Evolutionary conservation across 2,329 filamentous ascomycete genomes (phyloP), one percentile per base, ranked within the genome.

Genomic region (Fusarium zealandicum): DNA sequence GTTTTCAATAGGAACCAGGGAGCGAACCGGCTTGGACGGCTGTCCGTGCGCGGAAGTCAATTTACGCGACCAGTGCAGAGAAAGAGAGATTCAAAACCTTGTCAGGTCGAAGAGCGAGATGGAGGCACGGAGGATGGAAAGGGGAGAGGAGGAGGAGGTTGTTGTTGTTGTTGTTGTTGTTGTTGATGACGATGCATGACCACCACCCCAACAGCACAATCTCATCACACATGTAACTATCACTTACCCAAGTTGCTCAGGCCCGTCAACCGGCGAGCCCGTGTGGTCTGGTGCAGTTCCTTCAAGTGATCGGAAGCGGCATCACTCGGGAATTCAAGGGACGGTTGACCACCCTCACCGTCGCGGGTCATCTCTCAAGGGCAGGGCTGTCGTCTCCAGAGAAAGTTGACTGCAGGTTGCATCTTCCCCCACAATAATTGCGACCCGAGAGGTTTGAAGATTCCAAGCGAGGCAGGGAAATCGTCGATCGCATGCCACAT

Each of bases 31-130:
- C 32, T 45, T 49, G 45, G 39, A 31, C 44, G 28, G 32, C 41
- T 44, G 62, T 59, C 63, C 38, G 62, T 65, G 62, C 63, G 59
- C 59, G 51, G 54, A 65, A 61, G 41, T 63, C 55, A 63, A 63
- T 63, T 65, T 63, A 45, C 48, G 55, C 46, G 44, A 16, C 35
- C 28, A 46, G 27, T 13, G 39, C 20, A 45, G 35, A 38, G 20
- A 36, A n/a, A 37, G 25, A 45, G 35, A 38, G 20, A 36, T 36
- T 11, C 36, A 38, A 40, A 42, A 46, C 46, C 42, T 43, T 36
- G 47, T 50, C 38, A 18, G 55, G 27, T 40, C 42, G 43, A 17
- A 28, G 36, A 46, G 42, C 30, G 37, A 48, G 30, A 27, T 14
- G 11, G 16, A 22, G 20, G 20, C 25, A 27, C 12, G 11, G 16